These are phyloP conservation scores for Ustilago esculenta DNA, from an alignment of 1,284 basidiomycete species.

Conservation along the genomic window DNA sequence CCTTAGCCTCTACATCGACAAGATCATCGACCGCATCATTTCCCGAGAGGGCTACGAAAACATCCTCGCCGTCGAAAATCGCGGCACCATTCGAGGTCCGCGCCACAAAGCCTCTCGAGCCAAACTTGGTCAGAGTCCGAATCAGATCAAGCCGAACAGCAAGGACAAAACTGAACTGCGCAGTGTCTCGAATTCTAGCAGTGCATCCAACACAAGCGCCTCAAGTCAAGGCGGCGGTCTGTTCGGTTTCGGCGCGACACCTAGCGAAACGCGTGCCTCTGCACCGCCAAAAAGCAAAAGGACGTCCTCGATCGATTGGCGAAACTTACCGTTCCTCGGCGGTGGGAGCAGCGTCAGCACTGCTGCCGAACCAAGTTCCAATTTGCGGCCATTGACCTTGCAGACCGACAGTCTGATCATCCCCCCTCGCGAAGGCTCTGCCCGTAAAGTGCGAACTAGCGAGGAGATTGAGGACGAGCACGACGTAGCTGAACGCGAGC, in stretches of 20 bases:
- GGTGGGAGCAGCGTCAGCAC: constrained; percentile 20
- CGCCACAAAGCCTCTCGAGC: constrained; percentile 34
- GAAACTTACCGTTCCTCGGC: constrained; percentile 46
- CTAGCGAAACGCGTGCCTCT: constrained; percentile 1
- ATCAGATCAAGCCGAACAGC: background rate
- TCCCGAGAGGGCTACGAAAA: constrained; percentile 92
- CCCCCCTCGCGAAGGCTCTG: constrained; percentile 23
- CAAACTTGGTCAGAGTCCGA: constrained; percentile 6
- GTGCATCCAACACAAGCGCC: constrained; percentile 2
- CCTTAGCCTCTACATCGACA: constrained; percentile 88
- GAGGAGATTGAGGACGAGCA: constrained; percentile 55
- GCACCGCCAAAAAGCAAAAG: constrained; percentile 31
- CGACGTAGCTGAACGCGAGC: constrained; percentile 53
- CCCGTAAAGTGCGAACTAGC: constrained; percentile 41
- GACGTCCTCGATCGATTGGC: constrained; percentile 48
- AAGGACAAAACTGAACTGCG: constrained; percentile 12
- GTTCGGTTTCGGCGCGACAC: constrained; percentile 29
- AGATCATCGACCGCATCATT: constrained; percentile 95
- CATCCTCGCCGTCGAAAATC: constrained; percentile 82
- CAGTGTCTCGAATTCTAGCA: constrained; percentile 21
- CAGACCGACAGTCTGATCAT: constrained; percentile 31
- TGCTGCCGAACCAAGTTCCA: constrained; percentile 72
- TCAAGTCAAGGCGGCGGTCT: constrained; percentile 27
- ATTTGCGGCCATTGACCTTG: constrained; percentile 77
- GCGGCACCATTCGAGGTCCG: constrained; percentile 63